These are phyloP conservation scores for Vaucheria bursata DNA, from an alignment of 352 stramenopile genomes.

Conservation along the genomic window DNA sequence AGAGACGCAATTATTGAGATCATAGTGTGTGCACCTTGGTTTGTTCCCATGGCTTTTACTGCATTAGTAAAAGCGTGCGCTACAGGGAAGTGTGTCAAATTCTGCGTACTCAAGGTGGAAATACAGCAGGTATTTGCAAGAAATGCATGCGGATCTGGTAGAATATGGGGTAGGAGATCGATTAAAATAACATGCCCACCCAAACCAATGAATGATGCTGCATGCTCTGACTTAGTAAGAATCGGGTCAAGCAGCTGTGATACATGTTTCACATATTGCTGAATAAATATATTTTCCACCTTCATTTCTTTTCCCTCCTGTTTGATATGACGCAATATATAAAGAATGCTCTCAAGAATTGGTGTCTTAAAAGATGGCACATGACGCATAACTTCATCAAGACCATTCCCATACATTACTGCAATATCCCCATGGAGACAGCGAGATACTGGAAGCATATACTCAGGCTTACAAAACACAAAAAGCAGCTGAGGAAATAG, in stretches of 20 bases:
- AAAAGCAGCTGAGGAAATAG: constrained; percentile 78
- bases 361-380: constrained; percentile 70
- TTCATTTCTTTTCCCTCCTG: background rate
- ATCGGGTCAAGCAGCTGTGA: constrained; percentile 84
- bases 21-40: constrained; percentile 55
- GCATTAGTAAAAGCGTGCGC: constrained; percentile 72
- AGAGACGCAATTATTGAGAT: constrained; percentile 9
- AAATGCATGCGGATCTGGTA: constrained; percentile 41
- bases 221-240: constrained; percentile 82
- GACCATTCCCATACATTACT: constrained; percentile 76
- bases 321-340: constrained; percentile 74
- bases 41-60: constrained; percentile 71
- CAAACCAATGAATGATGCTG: constrained; percentile 72
- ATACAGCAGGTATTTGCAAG: constrained; percentile 68
- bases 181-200: constrained; percentile 77
- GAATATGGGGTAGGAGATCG: constrained; percentile 53
- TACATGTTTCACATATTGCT: constrained; percentile 69
- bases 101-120: background rate
- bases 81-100: constrained; percentile 72
- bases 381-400: constrained; percentile 93
- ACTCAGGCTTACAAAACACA: constrained; percentile 76
- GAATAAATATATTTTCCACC: constrained; percentile 54
- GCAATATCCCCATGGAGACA: constrained; percentile 83
- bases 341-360: constrained; percentile 71
- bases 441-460: constrained; percentile 68